phyloP scores from a whole-genome alignment of 495 filamentous ascomycete species.

The Hypoxylon trugodes region DNA sequence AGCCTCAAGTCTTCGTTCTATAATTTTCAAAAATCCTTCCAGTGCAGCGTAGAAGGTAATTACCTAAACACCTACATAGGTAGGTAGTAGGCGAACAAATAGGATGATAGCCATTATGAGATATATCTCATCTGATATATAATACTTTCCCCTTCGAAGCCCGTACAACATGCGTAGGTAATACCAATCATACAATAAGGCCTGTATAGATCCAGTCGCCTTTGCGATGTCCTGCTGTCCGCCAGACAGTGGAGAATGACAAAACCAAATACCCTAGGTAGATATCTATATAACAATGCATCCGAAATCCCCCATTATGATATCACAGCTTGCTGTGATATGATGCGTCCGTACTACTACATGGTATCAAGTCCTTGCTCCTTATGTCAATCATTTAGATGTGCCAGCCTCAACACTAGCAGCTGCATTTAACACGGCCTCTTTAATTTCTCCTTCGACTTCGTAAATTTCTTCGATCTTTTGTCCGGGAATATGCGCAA shows the following conservation, averaged over 20 bases:
- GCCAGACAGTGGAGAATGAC: neutral
- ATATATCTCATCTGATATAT: constrained; percentile 13
- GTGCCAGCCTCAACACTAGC: neutral
- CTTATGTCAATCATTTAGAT: neutral
- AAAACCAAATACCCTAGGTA: constrained; percentile 17
- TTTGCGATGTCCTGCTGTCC: neutral
- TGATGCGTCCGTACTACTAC: constrained; percentile 17
- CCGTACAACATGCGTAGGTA: neutral
- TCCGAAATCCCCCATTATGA: neutral
- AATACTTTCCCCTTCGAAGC: neutral
- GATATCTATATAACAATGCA: constrained; percentile 15
- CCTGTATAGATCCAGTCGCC: neutral
- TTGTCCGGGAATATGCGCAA: constrained; percentile 56
- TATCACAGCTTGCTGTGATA: constrained; percentile 15
- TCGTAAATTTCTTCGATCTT: constrained; percentile 65
- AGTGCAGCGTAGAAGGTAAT: neutral
- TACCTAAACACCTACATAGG: too few species aligned
- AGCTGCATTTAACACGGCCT: neutral
- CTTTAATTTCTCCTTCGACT: constrained; percentile 46
- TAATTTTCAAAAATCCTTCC: neutral
- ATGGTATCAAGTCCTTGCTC: constrained; percentile 24
- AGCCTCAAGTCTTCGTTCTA: too few species aligned
- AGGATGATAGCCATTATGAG: neutral
- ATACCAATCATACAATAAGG: constrained; percentile 20
- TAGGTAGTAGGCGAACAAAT: too few species aligned